Conservation (phyloP, 306 rosid genomes). For the Pyrus bretschneideri region DNA sequence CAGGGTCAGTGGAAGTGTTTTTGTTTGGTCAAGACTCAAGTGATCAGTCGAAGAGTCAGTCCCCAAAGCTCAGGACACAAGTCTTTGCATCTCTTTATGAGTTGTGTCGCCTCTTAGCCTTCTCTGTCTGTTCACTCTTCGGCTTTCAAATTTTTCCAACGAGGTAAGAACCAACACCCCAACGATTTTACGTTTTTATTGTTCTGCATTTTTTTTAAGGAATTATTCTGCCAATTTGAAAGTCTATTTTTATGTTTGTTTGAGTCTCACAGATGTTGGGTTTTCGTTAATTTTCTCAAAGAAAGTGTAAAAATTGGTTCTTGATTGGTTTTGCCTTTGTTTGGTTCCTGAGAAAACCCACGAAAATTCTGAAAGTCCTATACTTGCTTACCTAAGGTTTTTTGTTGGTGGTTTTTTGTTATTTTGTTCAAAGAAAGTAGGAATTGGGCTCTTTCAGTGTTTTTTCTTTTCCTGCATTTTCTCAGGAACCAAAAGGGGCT, state of each 20-base stretch:
- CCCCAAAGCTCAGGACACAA: too few species aligned
- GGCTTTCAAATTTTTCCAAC: too few species aligned
- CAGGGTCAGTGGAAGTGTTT: too few species aligned
- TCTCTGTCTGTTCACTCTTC: too few species aligned
- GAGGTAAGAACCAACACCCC: background rate
- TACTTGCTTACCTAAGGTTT: background rate
- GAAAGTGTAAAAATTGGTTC: background rate
- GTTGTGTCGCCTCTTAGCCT: too few species aligned
- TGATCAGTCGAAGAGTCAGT: too few species aligned
- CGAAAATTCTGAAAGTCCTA: background rate
- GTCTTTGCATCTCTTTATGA: too few species aligned
- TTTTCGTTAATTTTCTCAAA: background rate
- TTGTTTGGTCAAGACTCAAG: too few species aligned
- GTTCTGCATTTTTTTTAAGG: too few species aligned
- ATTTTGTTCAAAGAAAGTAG: background rate
- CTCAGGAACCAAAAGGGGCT: background rate
- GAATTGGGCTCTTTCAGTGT: background rate
- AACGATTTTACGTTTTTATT: background rate
- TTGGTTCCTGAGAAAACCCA: slow-evolving; percentile 5
- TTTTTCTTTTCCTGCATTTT: background rate
- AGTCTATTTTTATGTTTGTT: background rate
- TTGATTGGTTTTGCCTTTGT: background rate
- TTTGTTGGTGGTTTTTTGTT: background rate
- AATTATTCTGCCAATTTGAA: background rate
- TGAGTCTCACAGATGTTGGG: background rate